Conservation (phyloP, 768 basidiomycete genomes). For the Serendipita indica region DNA sequence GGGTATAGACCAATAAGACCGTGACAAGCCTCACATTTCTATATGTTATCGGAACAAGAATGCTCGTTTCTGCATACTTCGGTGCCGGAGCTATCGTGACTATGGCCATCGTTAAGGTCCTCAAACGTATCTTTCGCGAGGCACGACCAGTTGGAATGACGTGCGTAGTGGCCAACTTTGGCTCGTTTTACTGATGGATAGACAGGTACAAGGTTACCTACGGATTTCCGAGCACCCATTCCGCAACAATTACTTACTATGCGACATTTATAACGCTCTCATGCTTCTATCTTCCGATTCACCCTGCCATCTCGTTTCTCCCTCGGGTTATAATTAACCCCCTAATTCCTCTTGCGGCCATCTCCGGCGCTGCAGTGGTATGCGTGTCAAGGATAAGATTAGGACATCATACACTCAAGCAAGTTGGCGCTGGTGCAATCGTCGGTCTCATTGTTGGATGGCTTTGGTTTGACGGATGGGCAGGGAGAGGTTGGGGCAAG, state of each 20-base stretch:
- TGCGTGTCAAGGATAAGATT: slow-evolving; percentile 56
- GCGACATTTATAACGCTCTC: slow-evolving; percentile 46
- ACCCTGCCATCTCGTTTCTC: slow-evolving; percentile 34
- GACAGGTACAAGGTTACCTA: not conserved
- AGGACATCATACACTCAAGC: slow-evolving; percentile 46
- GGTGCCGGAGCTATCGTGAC: slow-evolving; percentile 41
- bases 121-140: slow-evolving; percentile 46
- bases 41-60: slow-evolving; percentile 38
- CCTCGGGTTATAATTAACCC: slow-evolving; percentile 24
- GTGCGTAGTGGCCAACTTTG: slow-evolving; percentile 42
- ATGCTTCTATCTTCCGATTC: slow-evolving; percentile 41
- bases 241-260: slow-evolving; percentile 51
- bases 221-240: slow-evolving; percentile 79
- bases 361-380: slow-evolving; percentile 43
- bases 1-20: not conserved
- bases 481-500: not conserved
- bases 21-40: not conserved
- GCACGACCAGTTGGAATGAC: slow-evolving; percentile 35
- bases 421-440: not conserved
- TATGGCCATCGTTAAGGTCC: slow-evolving; percentile 33
- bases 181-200: not conserved
- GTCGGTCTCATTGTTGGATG: not conserved
- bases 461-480: not conserved
- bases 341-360: slow-evolving; percentile 30
- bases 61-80: slow-evolving; percentile 48